These are phyloP conservation scores for Reutealis trisperma DNA, from an alignment of 345 rosid species.

Conservation along the genomic window DNA sequence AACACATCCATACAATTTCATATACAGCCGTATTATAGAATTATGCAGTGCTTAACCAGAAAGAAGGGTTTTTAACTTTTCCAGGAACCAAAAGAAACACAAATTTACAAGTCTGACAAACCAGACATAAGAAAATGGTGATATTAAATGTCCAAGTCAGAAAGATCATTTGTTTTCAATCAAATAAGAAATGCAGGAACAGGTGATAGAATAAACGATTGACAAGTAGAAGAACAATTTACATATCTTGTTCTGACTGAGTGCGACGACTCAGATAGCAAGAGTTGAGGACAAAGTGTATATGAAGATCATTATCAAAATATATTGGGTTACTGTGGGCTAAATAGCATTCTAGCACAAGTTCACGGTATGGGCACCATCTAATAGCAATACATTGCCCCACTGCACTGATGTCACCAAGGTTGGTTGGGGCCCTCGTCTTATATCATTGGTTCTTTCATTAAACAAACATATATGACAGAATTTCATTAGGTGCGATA, in stretches of 20 bases:
- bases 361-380: neutral
- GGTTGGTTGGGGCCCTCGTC: neutral
- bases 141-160: neutral
- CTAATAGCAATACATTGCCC: neutral
- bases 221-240: neutral
- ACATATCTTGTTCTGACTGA: neutral
- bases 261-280: neutral
- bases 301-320: neutral
- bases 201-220: neutral
- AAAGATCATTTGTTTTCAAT: neutral
- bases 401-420: neutral
- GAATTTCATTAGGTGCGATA: neutral
- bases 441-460: neutral
- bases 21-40: neutral
- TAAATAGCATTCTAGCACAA: neutral
- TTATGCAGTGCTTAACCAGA: neutral
- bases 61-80: neutral
- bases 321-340: neutral
- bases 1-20: neutral
- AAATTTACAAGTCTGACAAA: neutral
- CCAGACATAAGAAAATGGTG: neutral
- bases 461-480: neutral
- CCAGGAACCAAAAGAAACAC: constrained; percentile 1
- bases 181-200: neutral
- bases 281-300: neutral